Evolutionary conservation across 2,329 filamentous ascomycete species (phyloP).

Genomic region (Claviceps humidiphila): DNA sequence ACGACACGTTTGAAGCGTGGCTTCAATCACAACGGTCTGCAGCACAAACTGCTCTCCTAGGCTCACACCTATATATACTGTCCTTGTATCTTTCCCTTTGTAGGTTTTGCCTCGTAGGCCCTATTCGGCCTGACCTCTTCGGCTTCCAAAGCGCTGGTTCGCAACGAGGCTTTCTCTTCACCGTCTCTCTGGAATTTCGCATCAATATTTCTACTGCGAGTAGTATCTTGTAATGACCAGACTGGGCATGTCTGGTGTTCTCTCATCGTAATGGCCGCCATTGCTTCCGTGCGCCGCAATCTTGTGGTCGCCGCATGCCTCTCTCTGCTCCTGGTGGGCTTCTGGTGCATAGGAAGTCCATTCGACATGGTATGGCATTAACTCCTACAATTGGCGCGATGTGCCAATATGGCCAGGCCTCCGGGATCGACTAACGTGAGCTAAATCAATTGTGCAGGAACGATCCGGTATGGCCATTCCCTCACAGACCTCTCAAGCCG

Average conservation of each 20-base stretch:
- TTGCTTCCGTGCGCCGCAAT: not conserved
- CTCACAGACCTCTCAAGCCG: not conserved
- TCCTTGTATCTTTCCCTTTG: not conserved
- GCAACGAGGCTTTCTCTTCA: not conserved
- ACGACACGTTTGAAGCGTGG: not conserved
- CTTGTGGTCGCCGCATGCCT: constrained; percentile 1
- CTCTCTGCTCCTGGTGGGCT: not conserved
- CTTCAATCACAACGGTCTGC: not conserved
- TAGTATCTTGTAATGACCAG: not conserved
- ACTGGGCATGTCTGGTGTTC: not conserved
- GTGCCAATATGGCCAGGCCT: not conserved
- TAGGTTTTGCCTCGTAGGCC: not conserved
- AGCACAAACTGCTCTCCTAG: not conserved
- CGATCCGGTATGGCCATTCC: not conserved
- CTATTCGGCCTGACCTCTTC: not conserved
- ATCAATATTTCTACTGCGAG: not conserved
- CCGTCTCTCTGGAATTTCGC: not conserved
- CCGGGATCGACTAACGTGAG: not conserved
- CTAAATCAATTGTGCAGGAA: not conserved
- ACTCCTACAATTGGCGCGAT: not conserved
- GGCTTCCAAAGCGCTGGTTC: not conserved
- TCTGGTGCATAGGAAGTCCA: not conserved
- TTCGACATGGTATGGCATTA: constrained; percentile 2
- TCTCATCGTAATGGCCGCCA: not conserved
- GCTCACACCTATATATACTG: not conserved